phyloP scores from a whole-genome alignment of 257 asterid genomes.

The Solanum sitiens region DNA sequence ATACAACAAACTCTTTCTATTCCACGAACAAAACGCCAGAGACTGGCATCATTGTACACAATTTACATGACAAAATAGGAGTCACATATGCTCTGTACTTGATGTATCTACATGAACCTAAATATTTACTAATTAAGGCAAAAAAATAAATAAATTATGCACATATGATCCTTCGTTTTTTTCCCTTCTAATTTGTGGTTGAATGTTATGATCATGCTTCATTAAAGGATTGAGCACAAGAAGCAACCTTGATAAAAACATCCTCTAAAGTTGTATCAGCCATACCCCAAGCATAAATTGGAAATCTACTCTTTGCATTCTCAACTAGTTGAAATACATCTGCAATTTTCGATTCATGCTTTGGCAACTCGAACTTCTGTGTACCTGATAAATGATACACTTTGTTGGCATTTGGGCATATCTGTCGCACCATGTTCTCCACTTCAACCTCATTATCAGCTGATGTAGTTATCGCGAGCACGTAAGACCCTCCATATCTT shows the following conservation, averaged over 20 bases:
- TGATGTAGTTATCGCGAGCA: conserved; percentile 79
- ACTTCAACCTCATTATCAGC: conserved; percentile 62
- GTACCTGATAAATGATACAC: conserved; percentile 86
- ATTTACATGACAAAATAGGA: neutral
- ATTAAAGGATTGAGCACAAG: conserved; percentile 57
- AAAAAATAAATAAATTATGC: neutral
- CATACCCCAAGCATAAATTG: conserved; percentile 90
- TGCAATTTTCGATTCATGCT: conserved; percentile 60
- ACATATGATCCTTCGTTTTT: neutral
- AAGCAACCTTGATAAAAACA: conserved; percentile 92
- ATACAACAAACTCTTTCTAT: neutral
- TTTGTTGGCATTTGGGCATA: conserved; percentile 62
- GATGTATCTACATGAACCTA: neutral
- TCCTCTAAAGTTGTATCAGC: conserved; percentile 93
- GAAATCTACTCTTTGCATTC: conserved; percentile 70
- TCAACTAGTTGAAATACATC: conserved; percentile 81
- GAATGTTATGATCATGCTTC: conserved; percentile 28
- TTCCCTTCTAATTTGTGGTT: neutral
- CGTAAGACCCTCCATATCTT: conserved; percentile 87
- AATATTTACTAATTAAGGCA: neutral
- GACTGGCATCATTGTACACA: neutral
- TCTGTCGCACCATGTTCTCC: conserved; percentile 38
- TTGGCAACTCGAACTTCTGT: conserved; percentile 90
- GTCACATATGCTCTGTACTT: neutral
- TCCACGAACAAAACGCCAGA: neutral